These are phyloP conservation scores for Colletotrichum sp. DNA, from an alignment of 2,329 filamentous ascomycete genomes.

Conservation along the genomic window DNA sequence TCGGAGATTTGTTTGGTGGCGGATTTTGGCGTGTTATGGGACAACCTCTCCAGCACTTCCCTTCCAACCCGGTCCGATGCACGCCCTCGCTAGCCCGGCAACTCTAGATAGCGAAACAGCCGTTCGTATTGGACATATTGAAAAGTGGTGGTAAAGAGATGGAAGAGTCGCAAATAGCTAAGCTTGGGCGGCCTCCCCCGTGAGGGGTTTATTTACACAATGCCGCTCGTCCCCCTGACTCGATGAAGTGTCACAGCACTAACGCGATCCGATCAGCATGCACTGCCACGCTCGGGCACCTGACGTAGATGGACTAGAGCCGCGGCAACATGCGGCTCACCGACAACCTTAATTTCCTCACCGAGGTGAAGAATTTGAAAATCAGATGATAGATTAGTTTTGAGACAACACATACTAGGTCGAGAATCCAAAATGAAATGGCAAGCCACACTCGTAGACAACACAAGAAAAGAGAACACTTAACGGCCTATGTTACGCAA, in stretches of 20 bases:
- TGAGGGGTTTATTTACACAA: constrained; percentile 16
- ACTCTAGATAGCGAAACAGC: background rate
- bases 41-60: background rate
- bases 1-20: background rate
- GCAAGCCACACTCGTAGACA: no score
- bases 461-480: background rate
- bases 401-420: background rate
- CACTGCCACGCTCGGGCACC: constrained; percentile 12
- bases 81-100: background rate
- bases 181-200: constrained; percentile 3
- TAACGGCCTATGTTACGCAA: background rate
- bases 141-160: background rate
- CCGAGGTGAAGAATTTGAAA: background rate
- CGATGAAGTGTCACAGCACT: background rate
- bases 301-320: background rate
- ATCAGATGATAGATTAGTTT: background rate
- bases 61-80: background rate
- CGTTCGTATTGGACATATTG: background rate
- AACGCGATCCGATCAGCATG: constrained; percentile 15
- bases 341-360: constrained; percentile 1
- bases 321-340: background rate
- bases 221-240: background rate
- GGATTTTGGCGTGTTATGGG: background rate
- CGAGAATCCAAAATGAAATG: background rate
- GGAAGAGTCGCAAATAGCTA: background rate